phyloP scores from a whole-genome alignment of 805 yeast genomes.

The Candida pseudoglaebosa region DNA sequence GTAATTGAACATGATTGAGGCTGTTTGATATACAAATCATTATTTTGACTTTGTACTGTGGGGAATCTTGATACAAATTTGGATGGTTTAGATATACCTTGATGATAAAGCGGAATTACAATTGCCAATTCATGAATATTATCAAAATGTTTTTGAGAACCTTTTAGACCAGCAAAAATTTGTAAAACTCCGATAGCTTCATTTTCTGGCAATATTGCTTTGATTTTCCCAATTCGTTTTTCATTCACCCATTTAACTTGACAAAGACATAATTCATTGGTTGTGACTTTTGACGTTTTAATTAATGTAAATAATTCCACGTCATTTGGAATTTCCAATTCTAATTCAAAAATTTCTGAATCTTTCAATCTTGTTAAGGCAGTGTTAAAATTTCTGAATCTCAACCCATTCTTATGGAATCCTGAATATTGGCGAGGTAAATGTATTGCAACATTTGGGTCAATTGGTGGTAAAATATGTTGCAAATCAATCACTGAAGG shows the following conservation, averaged over 20 bases:
- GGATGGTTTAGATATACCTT: slow-evolving; percentile 57
- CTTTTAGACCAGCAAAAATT: slow-evolving; percentile 67
- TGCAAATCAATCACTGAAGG: slow-evolving; percentile 79
- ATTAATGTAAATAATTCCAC: slow-evolving; percentile 62
- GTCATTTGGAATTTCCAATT: slow-evolving; percentile 63
- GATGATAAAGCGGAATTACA: slow-evolving; percentile 71
- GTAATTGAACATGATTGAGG: slow-evolving; percentile 73
- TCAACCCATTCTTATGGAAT: slow-evolving; percentile 57
- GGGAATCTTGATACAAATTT: slow-evolving; percentile 73
- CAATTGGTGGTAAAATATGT: slow-evolving; percentile 81
- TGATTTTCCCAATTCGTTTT: slow-evolving; percentile 67
- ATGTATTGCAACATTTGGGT: slow-evolving; percentile 69
- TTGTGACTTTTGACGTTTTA: slow-evolving; percentile 48
- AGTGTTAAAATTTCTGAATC: slow-evolving; percentile 64
- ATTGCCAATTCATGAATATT: slow-evolving; percentile 66
- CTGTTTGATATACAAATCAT: slow-evolving; percentile 76
- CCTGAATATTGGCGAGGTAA: slow-evolving; percentile 87
- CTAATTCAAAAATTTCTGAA: slow-evolving; percentile 76
- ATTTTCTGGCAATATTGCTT: slow-evolving; percentile 74
- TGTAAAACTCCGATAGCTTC: slow-evolving; percentile 67
- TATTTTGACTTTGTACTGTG: slow-evolving; percentile 60
- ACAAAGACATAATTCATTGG: slow-evolving; percentile 57
- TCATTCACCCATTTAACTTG: slow-evolving; percentile 70
- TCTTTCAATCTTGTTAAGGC: slow-evolving; percentile 71
- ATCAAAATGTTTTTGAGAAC: slow-evolving; percentile 52